A percentile compares a stretch with the other conserved stretches of the same genome.
Evolutionary conservation across 2,329 filamentous ascomycete species (phyloP).

Genomic region (Fusarium goolgardi): DNA sequence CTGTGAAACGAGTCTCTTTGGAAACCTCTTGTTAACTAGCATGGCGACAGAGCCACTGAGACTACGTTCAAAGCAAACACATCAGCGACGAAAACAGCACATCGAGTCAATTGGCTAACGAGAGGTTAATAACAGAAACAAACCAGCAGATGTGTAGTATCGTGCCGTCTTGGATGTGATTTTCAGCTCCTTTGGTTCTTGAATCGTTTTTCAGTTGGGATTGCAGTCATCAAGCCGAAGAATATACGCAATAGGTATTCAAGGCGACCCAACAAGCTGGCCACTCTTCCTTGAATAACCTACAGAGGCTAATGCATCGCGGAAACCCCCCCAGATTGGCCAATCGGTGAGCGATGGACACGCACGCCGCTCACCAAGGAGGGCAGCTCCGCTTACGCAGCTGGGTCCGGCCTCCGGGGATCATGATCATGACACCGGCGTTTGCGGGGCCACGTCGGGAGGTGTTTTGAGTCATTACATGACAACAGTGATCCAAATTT

Average conservation of each 20-base stretch:
- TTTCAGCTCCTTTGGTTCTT: background rate
- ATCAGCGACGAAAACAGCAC: background rate
- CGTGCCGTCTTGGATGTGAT: background rate
- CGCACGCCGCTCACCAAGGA: constrained; percentile 38
- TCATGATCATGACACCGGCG: constrained; percentile 24
- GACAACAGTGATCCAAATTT: constrained; percentile 1
- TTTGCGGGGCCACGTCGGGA: constrained; percentile 25
- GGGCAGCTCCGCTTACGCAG: constrained; percentile 39
- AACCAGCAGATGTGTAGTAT: background rate
- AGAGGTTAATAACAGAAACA: no score
- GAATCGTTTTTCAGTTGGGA: background rate
- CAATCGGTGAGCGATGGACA: constrained; percentile 41
- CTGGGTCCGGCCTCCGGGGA: constrained; percentile 43
- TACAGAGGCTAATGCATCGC: constrained; percentile 24
- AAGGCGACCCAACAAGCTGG: constrained; percentile 22
- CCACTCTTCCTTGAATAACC: constrained; percentile 4
- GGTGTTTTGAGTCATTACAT: constrained; percentile 37
- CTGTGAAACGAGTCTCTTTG: background rate
- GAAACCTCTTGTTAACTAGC: background rate
- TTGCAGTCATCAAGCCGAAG: constrained; percentile 16
- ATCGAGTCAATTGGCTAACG: background rate
- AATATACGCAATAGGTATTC: constrained; percentile 26
- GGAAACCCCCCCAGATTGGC: constrained; percentile 14
- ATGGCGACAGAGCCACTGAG: background rate
- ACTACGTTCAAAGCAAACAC: background rate